phyloP scores from a whole-genome alignment of 2,329 filamentous ascomycete genomes.

The Daldinia eschscholtzii region DNA sequence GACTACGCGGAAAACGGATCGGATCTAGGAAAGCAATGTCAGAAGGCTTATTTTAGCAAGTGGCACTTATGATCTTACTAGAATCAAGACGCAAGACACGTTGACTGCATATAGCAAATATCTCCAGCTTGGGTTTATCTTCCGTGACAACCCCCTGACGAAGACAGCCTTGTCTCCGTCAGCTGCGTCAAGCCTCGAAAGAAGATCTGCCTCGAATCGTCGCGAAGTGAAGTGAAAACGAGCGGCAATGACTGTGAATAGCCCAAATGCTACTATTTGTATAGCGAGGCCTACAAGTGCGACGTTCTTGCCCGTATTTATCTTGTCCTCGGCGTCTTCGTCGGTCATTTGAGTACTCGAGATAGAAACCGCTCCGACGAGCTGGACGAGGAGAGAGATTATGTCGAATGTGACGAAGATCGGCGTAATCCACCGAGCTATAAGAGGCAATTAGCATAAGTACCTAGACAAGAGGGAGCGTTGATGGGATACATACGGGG shows the following conservation, averaged over 20 bases:
- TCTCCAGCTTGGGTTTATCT: slow-evolving; percentile 53
- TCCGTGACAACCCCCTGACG: slow-evolving; percentile 36
- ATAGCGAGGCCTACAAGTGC: slow-evolving; percentile 58
- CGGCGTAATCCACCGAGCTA: slow-evolving; percentile 50
- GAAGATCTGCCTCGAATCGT: slow-evolving; percentile 51
- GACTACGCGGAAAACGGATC: slow-evolving; percentile 51
- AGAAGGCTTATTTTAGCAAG: neutral
- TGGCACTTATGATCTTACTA: slow-evolving; percentile 42
- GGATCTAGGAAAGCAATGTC: slow-evolving; percentile 43
- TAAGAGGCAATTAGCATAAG: slow-evolving; percentile 6
- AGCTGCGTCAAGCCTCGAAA: slow-evolving; percentile 48
- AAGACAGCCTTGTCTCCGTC: slow-evolving; percentile 53
- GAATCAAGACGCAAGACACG: slow-evolving; percentile 49
- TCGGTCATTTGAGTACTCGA: slow-evolving; percentile 53
- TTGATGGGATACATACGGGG: slow-evolving; percentile 44
- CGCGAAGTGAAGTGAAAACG: slow-evolving; percentile 62
- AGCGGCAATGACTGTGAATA: slow-evolving; percentile 60
- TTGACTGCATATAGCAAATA: slow-evolving; percentile 54
- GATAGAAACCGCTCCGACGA: slow-evolving; percentile 56
- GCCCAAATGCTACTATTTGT: slow-evolving; percentile 60
- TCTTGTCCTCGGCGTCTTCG: slow-evolving; percentile 48
- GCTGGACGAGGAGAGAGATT: slow-evolving; percentile 50
- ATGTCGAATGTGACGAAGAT: slow-evolving; percentile 52
- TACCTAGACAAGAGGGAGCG: neutral
- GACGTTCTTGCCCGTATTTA: slow-evolving; percentile 55